Evolutionary conservation across 2,329 filamentous ascomycete genomes (phyloP).

Genomic region (Scytalidium lignicola): DNA sequence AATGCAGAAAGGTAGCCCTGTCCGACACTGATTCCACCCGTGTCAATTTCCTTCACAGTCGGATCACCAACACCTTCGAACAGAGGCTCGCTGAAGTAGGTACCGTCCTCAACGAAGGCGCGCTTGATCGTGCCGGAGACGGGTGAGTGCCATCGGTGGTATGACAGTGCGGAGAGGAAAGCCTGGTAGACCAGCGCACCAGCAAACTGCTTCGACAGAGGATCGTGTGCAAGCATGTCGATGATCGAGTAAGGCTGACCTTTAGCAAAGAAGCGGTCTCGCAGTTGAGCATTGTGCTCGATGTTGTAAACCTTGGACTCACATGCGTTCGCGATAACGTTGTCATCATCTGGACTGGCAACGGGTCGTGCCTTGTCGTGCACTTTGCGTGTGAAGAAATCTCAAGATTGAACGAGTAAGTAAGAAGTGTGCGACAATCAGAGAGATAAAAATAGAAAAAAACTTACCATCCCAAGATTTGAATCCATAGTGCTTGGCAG

Average conservation of each 20-base stretch:
- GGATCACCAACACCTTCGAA: slow-evolving; percentile 25
- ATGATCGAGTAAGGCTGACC: slow-evolving; percentile 60
- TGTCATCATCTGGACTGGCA: slow-evolving; percentile 47
- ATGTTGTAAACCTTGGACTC: slow-evolving; percentile 57
- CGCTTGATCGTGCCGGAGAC: slow-evolving; percentile 56
- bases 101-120: slow-evolving; percentile 55
- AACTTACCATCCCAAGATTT: slow-evolving; percentile 57
- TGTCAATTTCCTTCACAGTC: slow-evolving; percentile 29
- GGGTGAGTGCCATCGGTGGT: slow-evolving; percentile 70
- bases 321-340: slow-evolving; percentile 56
- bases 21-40: slow-evolving; percentile 39
- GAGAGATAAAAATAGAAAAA: slow-evolving; percentile 8
- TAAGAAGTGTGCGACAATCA: slow-evolving; percentile 10
- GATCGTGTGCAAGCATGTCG: slow-evolving; percentile 58
- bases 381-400: slow-evolving; percentile 62
- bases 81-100: slow-evolving; percentile 60
- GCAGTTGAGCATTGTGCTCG: slow-evolving; percentile 43
- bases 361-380: slow-evolving; percentile 42
- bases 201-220: slow-evolving; percentile 47
- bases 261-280: slow-evolving; percentile 64
- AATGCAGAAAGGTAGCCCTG: slow-evolving; percentile 64
- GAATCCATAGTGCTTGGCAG: slow-evolving; percentile 51
- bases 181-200: slow-evolving; percentile 67
- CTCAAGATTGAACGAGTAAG: slow-evolving; percentile 11
- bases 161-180: slow-evolving; percentile 61